Percentiles rank a stretch among this genome's conserved stretches.
Evolutionary conservation across 257 asterid genomes (phyloP).

Genomic region (Echium plantagineum): DNA sequence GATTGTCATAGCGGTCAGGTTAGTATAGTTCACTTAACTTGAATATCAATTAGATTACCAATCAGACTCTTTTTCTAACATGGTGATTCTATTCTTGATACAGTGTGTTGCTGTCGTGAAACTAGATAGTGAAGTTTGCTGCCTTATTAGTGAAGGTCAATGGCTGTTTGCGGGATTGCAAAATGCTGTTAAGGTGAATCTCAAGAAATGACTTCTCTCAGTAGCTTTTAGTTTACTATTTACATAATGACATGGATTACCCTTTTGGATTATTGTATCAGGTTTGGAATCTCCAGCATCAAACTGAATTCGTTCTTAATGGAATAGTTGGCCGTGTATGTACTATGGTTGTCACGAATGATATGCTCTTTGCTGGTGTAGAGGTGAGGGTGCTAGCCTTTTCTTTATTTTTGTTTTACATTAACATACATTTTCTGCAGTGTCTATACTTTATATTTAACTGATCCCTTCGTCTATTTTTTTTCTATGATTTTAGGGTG

Average conservation of each 20-base stretch:
- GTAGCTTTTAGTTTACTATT: neutral
- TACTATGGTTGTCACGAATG: slow-evolving; percentile 24
- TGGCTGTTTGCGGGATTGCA: slow-evolving; percentile 50
- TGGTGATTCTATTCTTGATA: neutral
- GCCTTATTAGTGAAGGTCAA: slow-evolving; percentile 41
- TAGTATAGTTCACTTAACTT: neutral
- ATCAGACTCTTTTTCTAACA: no score
- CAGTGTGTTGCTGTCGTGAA: slow-evolving; percentile 23
- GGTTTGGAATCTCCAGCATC: slow-evolving; percentile 44
- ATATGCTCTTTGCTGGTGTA: slow-evolving; percentile 46
- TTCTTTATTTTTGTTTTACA: no score
- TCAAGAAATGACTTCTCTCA: neutral
- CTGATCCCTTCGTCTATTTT: neutral
- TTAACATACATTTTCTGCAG: neutral
- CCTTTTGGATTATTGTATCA: slow-evolving; percentile 9
- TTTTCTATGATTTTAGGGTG: slow-evolving; percentile 34
- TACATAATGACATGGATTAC: no score
- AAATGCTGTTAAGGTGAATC: slow-evolving; percentile 35
- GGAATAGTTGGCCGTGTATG: slow-evolving; percentile 44
- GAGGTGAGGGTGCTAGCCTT: slow-evolving; percentile 24
- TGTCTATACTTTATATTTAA: neutral
- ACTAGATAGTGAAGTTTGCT: slow-evolving; percentile 27
- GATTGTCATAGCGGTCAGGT: slow-evolving; percentile 52
- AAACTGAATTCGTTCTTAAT: slow-evolving; percentile 23
- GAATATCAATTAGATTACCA: no score